A percentile compares a stretch with the other conserved stretches of the same genome.
These are phyloP conservation scores for Colletotrichum salicis DNA, from an alignment of 2,329 filamentous ascomycete genomes.

Conservation along the genomic window DNA sequence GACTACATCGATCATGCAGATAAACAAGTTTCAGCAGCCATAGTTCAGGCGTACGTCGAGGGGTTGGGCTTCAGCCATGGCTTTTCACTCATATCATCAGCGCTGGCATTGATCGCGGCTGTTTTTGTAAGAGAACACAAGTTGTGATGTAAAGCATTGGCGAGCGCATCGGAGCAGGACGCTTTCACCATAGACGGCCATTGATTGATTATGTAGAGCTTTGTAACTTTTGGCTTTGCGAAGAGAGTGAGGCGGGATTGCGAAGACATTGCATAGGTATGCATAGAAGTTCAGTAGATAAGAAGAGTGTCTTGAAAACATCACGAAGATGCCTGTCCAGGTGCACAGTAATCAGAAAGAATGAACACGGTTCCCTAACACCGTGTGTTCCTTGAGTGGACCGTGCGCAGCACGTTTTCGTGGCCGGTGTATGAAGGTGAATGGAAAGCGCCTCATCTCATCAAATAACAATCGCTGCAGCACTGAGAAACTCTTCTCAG, in stretches of 20 bases:
- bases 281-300: neutral
- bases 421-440: neutral
- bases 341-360: neutral
- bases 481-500: neutral
- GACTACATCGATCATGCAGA: conserved; percentile 44
- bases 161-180: no score
- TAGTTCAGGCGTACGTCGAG: conserved; percentile 47
- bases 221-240: neutral
- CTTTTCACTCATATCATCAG: conserved; percentile 44
- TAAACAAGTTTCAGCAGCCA: conserved; percentile 40
- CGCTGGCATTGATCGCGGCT: conserved; percentile 40
- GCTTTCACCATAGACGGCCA: neutral
- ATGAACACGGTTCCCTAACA: neutral
- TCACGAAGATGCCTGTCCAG: neutral
- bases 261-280: neutral
- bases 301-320: neutral
- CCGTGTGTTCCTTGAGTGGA: neutral
- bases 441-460: no score
- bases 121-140: conserved; percentile 43
- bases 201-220: neutral
- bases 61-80: conserved; percentile 48
- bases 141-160: conserved; percentile 19
- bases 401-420: neutral
- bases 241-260: neutral
- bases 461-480: neutral